Evolutionary conservation across 768 basidiomycete species (phyloP).

Genomic region (Suillus lakei): DNA sequence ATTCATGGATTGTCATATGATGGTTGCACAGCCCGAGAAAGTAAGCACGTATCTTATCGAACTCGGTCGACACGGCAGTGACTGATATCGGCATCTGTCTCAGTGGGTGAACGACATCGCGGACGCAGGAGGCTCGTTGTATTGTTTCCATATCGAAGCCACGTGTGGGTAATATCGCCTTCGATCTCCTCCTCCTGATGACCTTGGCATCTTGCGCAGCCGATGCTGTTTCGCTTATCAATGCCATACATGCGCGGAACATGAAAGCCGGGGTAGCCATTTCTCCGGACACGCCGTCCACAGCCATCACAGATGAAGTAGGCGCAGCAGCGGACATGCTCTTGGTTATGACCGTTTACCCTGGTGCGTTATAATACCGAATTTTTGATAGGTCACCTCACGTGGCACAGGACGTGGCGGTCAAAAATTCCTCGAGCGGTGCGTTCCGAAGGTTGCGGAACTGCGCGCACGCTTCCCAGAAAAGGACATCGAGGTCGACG

Average conservation of each 20-base stretch:
- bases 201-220: constrained; percentile 44
- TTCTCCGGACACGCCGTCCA: constrained; percentile 91
- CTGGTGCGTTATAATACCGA: constrained; percentile 53
- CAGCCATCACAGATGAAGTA: constrained; percentile 84
- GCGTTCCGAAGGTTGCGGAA: constrained; percentile 91
- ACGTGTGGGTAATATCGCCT: constrained; percentile 57
- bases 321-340: constrained; percentile 91
- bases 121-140: constrained; percentile 91
- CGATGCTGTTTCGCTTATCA: constrained; percentile 76
- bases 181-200: constrained; percentile 3
- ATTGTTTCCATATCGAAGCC: constrained; percentile 97
- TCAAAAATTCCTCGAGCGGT: constrained; percentile 94
- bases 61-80: background rate
- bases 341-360: constrained; percentile 98
- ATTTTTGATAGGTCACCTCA: constrained; percentile 2
- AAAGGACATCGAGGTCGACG: constrained; percentile 98
- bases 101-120: constrained; percentile 98
- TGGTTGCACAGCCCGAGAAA: constrained; percentile 93
- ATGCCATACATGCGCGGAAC: constrained; percentile 75
- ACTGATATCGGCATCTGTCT: background rate
- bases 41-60: constrained; percentile 41
- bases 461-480: constrained; percentile 88
- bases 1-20: constrained; percentile 99
- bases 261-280: constrained; percentile 98
- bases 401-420: constrained; percentile 76